Evolutionary conservation across 495 filamentous ascomycete genomes (phyloP).

Genomic region (Tuber magnatum): DNA sequence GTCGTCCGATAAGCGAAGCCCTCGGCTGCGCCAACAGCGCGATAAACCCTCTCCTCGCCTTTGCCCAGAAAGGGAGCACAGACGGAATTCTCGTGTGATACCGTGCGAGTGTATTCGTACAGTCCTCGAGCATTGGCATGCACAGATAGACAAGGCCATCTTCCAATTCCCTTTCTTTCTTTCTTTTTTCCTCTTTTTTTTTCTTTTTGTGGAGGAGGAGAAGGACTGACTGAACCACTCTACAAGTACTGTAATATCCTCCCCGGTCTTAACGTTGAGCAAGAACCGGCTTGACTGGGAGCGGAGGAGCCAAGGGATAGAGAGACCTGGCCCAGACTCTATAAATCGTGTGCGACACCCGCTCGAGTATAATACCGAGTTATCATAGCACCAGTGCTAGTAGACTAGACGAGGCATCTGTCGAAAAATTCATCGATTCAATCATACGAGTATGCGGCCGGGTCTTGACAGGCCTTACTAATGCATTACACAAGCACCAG

Average conservation of each 20-base stretch:
- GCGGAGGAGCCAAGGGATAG: background rate
- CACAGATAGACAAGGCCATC: background rate
- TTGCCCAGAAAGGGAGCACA: background rate
- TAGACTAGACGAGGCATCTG: background rate
- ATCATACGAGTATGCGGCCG: too few species aligned
- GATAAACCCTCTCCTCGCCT: background rate
- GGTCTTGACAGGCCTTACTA: background rate
- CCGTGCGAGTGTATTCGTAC: too few species aligned
- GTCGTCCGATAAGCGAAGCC: background rate
- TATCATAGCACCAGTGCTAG: too few species aligned
- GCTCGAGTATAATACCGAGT: too few species aligned
- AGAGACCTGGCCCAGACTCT: background rate
- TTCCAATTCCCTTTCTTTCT: background rate
- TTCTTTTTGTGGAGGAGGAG: too few species aligned
- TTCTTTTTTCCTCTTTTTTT: too few species aligned
- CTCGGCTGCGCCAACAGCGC: background rate
- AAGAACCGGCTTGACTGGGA: background rate
- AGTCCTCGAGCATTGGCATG: too few species aligned
- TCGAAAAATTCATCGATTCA: background rate
- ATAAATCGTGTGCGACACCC: background rate
- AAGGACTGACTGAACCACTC: background rate
- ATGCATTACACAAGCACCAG: too few species aligned
- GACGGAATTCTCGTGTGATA: too few species aligned
- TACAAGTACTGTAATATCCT: too few species aligned
- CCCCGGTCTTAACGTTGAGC: background rate